Evolutionary conservation across 805 yeast species (phyloP), one percentile per base, ranked within the genome.

Genomic region (Dipodascopsis uninucleata): DNA sequence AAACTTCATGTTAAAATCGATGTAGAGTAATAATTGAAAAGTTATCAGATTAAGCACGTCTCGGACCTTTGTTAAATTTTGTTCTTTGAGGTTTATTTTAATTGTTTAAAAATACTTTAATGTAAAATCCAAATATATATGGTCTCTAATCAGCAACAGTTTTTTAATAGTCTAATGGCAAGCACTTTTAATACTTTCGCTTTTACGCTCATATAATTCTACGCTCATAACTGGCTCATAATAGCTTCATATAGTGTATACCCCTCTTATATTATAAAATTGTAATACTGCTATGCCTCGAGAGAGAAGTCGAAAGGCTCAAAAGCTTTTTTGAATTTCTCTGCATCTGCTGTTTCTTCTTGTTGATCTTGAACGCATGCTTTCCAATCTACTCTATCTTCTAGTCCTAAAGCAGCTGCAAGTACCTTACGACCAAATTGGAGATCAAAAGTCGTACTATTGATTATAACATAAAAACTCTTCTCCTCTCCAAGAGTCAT

Each of bases 401-500:
- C 81, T 12, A 76, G 67, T 34, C 72, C 77, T 39, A 88, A 59
- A 2, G 81, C 63, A 50, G 71, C 71, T 0, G 96, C 89, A 23
- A 85, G 57, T 1, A 84, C 88, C 57, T 87, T 73, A 61, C 97
- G 71, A 1, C 95, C 95, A 57, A 89, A 85, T 55, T 85, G 95
- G 10, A 86, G 64, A 61, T 89, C 96, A 6, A 87, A 65, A 9
- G 71, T 54, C 41, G 41, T 39, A 20, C 40, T 32, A 4, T 36
- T 18, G 28, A 56, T 34, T 17, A 50, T 39, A 7, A 51, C 45
- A 29, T 41, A 43, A 12, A 52, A 31, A 31, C 26, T 26, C 33
- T 39, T 23, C 34, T 33, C 48, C 9, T 48, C 57, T 3, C 46
- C 43, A 6, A 62, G 44, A n/a, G 40, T 45, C 10, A 61, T 45